Conservation (phyloP, 1,139 yeast genomes). For the Protomyces macrosporus region DNA sequence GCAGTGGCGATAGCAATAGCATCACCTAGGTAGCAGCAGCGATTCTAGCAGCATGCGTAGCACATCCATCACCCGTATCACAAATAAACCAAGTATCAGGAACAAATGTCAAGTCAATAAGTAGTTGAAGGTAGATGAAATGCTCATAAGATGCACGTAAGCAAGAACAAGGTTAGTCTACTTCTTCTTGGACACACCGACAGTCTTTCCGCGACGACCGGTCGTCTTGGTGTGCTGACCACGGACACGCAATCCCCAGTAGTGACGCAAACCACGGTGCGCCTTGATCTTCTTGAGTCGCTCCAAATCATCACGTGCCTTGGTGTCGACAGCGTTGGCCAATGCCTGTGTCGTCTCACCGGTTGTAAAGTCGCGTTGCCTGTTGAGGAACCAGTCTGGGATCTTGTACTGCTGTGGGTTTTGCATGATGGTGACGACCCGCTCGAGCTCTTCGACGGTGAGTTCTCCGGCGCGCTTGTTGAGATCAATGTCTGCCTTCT, state of each 20-base stretch:
- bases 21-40: not conserved
- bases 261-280: constrained; percentile 99
- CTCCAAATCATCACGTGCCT: constrained; percentile 99
- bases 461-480: constrained; percentile 99
- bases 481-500: constrained; percentile 99
- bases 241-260: constrained; percentile 86
- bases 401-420: constrained; percentile 99
- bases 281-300: constrained; percentile 99
- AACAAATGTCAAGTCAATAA: not conserved
- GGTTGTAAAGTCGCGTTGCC: constrained; percentile 97
- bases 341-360: constrained; percentile 99
- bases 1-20: not conserved
- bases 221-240: constrained; percentile 94
- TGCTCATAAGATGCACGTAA: not conserved
- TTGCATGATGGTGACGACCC: constrained; percentile 99
- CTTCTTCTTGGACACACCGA: constrained; percentile 43
- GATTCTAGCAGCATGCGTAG: not conserved
- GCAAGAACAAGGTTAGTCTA: constrained; percentile 27
- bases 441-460: constrained; percentile 99
- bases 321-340: constrained; percentile 98
- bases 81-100: not conserved
- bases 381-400: constrained; percentile 99
- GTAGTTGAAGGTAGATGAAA: no score
- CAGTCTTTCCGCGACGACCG: constrained; percentile 79
- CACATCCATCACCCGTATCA: no score